Base-by-base conservation (phyloP, 2,329 filamentous ascomycete genomes). In the Aureobasidium sp. region DNA sequence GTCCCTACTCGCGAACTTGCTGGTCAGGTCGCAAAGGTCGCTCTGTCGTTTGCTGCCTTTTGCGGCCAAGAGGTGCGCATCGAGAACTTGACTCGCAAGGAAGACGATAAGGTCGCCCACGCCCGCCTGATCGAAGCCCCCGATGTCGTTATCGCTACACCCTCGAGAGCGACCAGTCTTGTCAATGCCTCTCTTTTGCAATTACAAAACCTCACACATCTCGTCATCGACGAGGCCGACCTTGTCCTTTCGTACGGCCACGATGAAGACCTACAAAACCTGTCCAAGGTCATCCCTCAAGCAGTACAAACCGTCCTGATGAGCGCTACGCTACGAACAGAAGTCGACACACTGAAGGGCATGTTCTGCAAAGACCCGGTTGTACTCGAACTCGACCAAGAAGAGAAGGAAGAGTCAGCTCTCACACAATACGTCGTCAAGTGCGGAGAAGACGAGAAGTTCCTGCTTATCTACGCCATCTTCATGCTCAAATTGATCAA, bases 361-460 rank as follows among this genome's bases (percentile, higher is more conserved):
- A 81, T 97, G 34, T 96, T 99, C 75, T 94, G 91, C 73, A 83
- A 87, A 48, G 86, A 89, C 68, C 92, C 93, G 0, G 87, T 85
- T 1, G 76, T 94, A 47, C 77, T 99, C 67, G 88, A 96, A 70
- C 77, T 99, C 20, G 89, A 94, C 66, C 90, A 96, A 67, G 83
- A 87, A 56, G 90, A 95, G 67, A 86, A 87, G 26, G 87, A 90
- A 66, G 85, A 87, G 23, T 52, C 55, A 15, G 41, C 51, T n/a
- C 51, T 66, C 41, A 64, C 58, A 41, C 64, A 66, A 61, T 96
- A 91, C 70, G 86, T 92, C 34, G 89, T 97, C 66, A 91, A 87
- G 82, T 96, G 91, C 68, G 90, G 85, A n/a, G 94, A 99, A 76
- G 93, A 97, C 67, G 94, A 97, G 70, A 99, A 99, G 72, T 99